Conservation (phyloP, 371 early-diverging fungal species). For the Mortierella sp. region DNA sequence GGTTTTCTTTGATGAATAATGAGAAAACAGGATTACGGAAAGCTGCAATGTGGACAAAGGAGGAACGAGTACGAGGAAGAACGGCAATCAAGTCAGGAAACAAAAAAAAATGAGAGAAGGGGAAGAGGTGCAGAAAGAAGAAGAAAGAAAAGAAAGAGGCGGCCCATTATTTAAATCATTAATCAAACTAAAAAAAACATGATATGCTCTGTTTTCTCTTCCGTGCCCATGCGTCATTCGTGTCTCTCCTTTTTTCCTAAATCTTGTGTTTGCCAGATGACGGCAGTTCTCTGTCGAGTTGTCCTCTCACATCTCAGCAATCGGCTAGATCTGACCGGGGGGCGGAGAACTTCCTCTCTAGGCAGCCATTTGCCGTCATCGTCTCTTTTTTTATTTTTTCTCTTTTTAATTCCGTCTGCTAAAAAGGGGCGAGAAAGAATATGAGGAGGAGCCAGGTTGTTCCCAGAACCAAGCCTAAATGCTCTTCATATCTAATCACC, state of each 20-base stretch:
- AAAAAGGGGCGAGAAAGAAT: too few species aligned
- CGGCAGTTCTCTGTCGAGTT: background rate
- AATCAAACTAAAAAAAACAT: background rate
- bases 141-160: background rate
- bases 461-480: too few species aligned
- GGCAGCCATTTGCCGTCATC: conserved; percentile 4
- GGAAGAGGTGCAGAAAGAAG: background rate
- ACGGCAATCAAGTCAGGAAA: background rate
- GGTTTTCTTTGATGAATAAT: background rate
- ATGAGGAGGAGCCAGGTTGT: too few species aligned
- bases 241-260: background rate
- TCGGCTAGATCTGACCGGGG: conserved; percentile 4
- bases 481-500: too few species aligned
- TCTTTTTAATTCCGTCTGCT: too few species aligned
- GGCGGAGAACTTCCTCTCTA: background rate
- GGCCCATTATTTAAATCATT: background rate
- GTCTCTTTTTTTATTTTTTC: background rate
- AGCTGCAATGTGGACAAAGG: background rate
- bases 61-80: background rate
- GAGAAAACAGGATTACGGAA: background rate
- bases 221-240: conserved; percentile 6
- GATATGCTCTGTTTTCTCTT: background rate
- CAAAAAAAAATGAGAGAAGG: background rate
- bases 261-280: background rate
- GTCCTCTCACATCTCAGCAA: background rate